Evolutionary conservation across 2,329 filamentous ascomycete genomes (phyloP).

Genomic region (Epichloe brachyelytri): DNA sequence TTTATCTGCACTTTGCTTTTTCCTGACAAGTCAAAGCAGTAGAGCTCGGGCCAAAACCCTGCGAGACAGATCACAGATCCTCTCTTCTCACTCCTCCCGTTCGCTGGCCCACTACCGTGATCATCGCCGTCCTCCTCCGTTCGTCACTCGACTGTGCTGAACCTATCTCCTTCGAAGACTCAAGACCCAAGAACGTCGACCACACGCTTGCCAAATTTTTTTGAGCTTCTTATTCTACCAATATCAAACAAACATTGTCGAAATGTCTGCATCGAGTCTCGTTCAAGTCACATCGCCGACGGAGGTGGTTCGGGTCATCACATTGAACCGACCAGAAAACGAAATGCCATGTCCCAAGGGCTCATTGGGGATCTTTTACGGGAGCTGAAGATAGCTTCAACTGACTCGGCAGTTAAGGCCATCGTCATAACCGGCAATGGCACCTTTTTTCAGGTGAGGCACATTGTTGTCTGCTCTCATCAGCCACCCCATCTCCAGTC

Average conservation of each 20-base stretch:
- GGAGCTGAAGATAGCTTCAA: slow-evolving; percentile 13
- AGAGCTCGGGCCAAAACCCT: background rate
- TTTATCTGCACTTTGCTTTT: background rate
- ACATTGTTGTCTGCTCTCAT: background rate
- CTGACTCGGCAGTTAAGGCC: slow-evolving; percentile 16
- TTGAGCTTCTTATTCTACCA: background rate
- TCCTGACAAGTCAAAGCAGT: background rate
- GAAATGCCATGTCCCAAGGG: slow-evolving; percentile 42
- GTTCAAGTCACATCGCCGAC: slow-evolving; percentile 10
- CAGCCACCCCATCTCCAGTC: background rate
- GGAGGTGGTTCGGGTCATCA: slow-evolving; percentile 32
- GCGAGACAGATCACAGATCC: background rate
- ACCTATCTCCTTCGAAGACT: background rate
- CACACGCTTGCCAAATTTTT: background rate
- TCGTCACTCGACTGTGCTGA: background rate
- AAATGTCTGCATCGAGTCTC: slow-evolving; percentile 9
- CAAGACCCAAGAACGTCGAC: too few relatives aligned
- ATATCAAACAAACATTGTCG: background rate
- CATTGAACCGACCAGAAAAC: slow-evolving; percentile 42
- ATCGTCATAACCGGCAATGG: slow-evolving; percentile 25
- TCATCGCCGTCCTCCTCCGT: background rate
- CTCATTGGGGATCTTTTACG: slow-evolving; percentile 33
- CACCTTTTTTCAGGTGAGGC: slow-evolving; percentile 11
- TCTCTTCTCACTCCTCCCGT: background rate
- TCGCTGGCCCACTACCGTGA: background rate